Evolutionary conservation across 2,329 filamentous ascomycete species (phyloP).

Genomic region (Fusarium sp.): DNA sequence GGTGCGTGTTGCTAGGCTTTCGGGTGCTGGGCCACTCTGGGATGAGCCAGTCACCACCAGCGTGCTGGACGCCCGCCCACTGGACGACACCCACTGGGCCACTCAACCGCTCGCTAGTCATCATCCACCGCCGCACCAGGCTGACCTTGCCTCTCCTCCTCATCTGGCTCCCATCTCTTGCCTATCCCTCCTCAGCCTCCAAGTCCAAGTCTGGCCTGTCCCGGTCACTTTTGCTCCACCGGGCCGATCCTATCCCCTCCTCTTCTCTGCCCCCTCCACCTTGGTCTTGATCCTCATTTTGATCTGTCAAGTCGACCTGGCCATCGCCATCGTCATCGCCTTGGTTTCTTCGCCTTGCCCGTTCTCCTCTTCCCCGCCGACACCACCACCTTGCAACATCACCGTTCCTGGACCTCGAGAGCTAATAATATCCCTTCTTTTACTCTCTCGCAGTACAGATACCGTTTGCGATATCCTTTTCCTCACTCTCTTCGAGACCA

Average conservation of each 20-base stretch:
- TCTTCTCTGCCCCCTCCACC: slow-evolving; percentile 38
- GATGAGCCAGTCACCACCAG: slow-evolving; percentile 38
- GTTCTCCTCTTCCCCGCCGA: slow-evolving; percentile 14
- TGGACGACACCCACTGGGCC: slow-evolving; percentile 20
- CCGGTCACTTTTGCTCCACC: slow-evolving; percentile 33
- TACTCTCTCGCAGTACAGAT: slow-evolving; percentile 30
- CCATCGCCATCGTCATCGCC: slow-evolving; percentile 41
- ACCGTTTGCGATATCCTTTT: slow-evolving; percentile 37
- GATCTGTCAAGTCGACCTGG: slow-evolving; percentile 38
- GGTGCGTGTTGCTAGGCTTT: neutral
- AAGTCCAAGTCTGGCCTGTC: slow-evolving; percentile 33
- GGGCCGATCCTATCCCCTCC: slow-evolving; percentile 40
- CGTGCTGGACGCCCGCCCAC: slow-evolving; percentile 36
- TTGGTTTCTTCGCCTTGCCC: slow-evolving; percentile 27
- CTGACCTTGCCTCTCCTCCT: slow-evolving; percentile 38
- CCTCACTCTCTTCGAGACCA: slow-evolving; percentile 22
- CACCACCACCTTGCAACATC: slow-evolving; percentile 22
- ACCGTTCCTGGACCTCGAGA: slow-evolving; percentile 29
- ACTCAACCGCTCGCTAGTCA: slow-evolving; percentile 19
- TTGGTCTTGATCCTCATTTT: slow-evolving; percentile 40
- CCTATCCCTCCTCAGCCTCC: slow-evolving; percentile 28
- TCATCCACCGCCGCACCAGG: slow-evolving; percentile 35
- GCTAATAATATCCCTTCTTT: slow-evolving; percentile 40
- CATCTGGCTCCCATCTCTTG: slow-evolving; percentile 16
- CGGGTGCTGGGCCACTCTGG: slow-evolving; percentile 18